phyloP scores from a whole-genome alignment of 805 yeast genomes.

The Saccharomycopsis fodiens region DNA sequence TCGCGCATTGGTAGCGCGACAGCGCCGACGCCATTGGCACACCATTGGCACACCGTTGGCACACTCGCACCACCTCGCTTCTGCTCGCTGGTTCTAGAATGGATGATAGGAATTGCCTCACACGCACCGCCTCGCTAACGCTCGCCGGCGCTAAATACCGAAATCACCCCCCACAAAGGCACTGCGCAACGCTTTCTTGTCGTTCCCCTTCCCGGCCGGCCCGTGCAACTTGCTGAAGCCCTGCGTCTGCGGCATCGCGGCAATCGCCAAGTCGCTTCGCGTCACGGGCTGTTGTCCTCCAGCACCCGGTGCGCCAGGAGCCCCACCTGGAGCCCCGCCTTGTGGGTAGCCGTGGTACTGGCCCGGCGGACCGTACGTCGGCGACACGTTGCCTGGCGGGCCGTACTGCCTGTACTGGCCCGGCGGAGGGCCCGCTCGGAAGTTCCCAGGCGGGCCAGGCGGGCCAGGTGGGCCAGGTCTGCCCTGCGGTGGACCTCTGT shows the following conservation, averaged over 20 bases:
- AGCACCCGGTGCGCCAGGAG: conserved; percentile 21
- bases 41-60: too few species aligned
- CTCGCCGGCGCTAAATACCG: conserved; percentile 57
- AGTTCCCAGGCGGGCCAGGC: conserved; percentile 5
- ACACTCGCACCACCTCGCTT: too few species aligned
- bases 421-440: conserved; percentile 16
- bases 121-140: too few species aligned
- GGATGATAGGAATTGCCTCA: too few species aligned
- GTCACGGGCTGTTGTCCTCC: conserved; percentile 24
- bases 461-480: conserved; percentile 1
- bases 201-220: conserved; percentile 30
- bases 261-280: conserved; percentile 37
- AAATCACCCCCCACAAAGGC: conserved; percentile 61
- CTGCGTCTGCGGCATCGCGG: conserved; percentile 39
- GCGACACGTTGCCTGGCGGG: conserved; percentile 10
- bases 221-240: conserved; percentile 41
- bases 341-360: conserved; percentile 19
- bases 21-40: too few species aligned
- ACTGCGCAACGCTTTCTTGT: conserved; percentile 52
- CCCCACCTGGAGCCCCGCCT: conserved; percentile 4
- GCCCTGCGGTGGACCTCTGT: conserved; percentile 14
- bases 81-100: too few species aligned
- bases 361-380: background rate
- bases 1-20: too few species aligned
- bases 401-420: conserved; percentile 1